These are phyloP conservation scores for Vaccinium darrowii DNA, from an alignment of 148 eudicot genomes.

Conservation along the genomic window DNA sequence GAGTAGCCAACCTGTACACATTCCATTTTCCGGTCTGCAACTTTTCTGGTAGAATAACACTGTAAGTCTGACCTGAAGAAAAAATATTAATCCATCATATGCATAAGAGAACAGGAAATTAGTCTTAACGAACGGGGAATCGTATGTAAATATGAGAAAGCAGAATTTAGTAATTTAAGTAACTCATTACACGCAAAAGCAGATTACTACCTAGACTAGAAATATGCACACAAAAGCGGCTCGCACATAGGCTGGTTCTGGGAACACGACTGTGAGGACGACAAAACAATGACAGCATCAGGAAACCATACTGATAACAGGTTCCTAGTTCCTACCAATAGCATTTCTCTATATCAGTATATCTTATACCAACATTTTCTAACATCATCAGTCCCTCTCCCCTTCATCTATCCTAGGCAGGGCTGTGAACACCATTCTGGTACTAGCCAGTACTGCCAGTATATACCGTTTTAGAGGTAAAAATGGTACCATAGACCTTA, in stretches of 20 bases:
- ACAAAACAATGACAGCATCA: not conserved
- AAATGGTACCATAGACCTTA: not conserved
- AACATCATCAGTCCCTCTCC: not conserved
- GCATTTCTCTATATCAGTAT: not conserved
- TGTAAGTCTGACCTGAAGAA: constrained; percentile 66
- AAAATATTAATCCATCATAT: constrained; percentile 16
- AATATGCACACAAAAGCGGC: not conserved
- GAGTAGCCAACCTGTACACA: constrained; percentile 72
- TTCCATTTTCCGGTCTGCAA: constrained; percentile 93
- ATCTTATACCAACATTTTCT: not conserved
- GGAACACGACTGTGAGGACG: not conserved
- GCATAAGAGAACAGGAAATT: not conserved
- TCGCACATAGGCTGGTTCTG: not conserved
- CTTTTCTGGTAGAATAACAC: constrained; percentile 92
- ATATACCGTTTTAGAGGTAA: not conserved
- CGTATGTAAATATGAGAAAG: not conserved
- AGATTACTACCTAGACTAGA: not conserved
- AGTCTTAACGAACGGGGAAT: not conserved
- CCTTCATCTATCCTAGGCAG: not conserved
- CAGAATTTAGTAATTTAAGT: constrained; percentile 6
- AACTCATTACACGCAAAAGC: constrained; percentile 6
- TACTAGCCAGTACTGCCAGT: not conserved
- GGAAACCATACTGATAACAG: not conserved
- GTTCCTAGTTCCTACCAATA: not conserved
- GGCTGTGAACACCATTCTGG: not conserved